Evolutionary conservation across 2,329 filamentous ascomycete genomes (phyloP).

Genomic region (Coleophoma cylindrospora): DNA sequence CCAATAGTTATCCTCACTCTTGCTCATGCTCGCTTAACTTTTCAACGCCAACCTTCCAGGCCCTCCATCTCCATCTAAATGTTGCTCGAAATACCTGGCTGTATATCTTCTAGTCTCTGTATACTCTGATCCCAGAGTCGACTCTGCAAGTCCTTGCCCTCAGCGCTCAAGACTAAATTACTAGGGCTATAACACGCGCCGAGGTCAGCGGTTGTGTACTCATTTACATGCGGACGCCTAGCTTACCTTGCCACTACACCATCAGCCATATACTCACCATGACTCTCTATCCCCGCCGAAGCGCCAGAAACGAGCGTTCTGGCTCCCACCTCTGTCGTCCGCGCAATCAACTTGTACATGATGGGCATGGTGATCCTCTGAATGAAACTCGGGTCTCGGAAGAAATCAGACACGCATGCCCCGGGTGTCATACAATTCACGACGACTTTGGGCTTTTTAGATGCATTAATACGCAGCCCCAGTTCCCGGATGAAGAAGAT

Average conservation of each 20-base stretch:
- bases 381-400: constrained; percentile 25
- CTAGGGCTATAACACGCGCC: constrained; percentile 19
- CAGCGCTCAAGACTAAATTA: constrained; percentile 31
- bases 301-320: constrained; percentile 35
- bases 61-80: constrained; percentile 7
- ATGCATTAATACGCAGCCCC: constrained; percentile 17
- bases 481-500: constrained; percentile 35
- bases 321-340: constrained; percentile 39
- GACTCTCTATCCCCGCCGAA: constrained; percentile 32
- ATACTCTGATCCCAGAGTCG: constrained; percentile 37
- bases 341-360: constrained; percentile 30
- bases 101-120: constrained; percentile 33
- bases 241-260: constrained; percentile 18
- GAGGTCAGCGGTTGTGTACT: neutral
- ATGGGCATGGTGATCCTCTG: constrained; percentile 10
- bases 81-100: constrained; percentile 32
- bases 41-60: too few relatives aligned
- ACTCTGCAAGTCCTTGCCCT: constrained; percentile 30
- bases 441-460: constrained; percentile 29
- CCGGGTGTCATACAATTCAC: constrained; percentile 49
- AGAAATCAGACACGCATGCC: constrained; percentile 41
- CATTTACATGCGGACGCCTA: neutral
- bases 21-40: too few relatives aligned
- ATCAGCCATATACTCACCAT: constrained; percentile 41
- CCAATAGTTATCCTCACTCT: too few relatives aligned